These are phyloP conservation scores for Mrakia hoshinonis DNA, from an alignment of 768 basidiomycete genomes.

Conservation along the genomic window DNA sequence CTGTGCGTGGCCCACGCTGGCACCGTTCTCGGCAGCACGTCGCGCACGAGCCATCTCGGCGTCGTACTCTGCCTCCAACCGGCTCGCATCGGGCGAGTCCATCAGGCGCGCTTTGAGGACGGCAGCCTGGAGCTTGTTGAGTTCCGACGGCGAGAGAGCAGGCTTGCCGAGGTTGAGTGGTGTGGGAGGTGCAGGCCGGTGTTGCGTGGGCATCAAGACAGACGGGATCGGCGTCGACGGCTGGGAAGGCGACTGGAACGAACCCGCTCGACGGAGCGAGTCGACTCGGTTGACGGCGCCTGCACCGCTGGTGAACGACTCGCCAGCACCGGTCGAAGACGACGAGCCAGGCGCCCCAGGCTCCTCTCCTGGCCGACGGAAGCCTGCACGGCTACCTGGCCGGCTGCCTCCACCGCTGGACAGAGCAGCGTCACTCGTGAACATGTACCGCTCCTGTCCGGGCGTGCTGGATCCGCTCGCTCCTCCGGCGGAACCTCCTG, in stretches of 20 bases:
- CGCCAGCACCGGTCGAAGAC: not conserved
- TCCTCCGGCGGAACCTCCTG: slow-evolving; percentile 34
- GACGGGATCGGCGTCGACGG: slow-evolving; percentile 71
- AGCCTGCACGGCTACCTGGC: slow-evolving; percentile 80
- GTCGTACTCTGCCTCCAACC: slow-evolving; percentile 78
- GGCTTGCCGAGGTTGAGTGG: slow-evolving; percentile 32
- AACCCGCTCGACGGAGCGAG: slow-evolving; percentile 18
- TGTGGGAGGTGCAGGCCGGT: not conserved
- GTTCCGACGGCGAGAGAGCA: slow-evolving; percentile 45
- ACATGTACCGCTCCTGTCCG: slow-evolving; percentile 40
- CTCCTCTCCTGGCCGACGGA: slow-evolving; percentile 67
- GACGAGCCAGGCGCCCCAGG: not conserved
- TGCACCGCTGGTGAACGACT: not conserved
- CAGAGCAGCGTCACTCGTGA: slow-evolving; percentile 36
- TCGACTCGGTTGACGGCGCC: slow-evolving; percentile 18
- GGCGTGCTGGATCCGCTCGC: slow-evolving; percentile 35
- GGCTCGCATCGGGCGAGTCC: slow-evolving; percentile 64
- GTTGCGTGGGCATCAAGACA: slow-evolving; percentile 83
- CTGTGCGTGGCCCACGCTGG: slow-evolving; percentile 42
- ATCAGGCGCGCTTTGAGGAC: slow-evolving; percentile 85
- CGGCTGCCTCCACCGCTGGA: slow-evolving; percentile 42
- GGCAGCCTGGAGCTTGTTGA: slow-evolving; percentile 87
- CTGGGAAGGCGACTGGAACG: slow-evolving; percentile 31
- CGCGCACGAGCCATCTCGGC: slow-evolving; percentile 44
- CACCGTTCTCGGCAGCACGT: slow-evolving; percentile 41